These are phyloP conservation scores for Nematocida minor DNA, from an alignment of 371 early-diverging fungal species.

Conservation along the genomic window DNA sequence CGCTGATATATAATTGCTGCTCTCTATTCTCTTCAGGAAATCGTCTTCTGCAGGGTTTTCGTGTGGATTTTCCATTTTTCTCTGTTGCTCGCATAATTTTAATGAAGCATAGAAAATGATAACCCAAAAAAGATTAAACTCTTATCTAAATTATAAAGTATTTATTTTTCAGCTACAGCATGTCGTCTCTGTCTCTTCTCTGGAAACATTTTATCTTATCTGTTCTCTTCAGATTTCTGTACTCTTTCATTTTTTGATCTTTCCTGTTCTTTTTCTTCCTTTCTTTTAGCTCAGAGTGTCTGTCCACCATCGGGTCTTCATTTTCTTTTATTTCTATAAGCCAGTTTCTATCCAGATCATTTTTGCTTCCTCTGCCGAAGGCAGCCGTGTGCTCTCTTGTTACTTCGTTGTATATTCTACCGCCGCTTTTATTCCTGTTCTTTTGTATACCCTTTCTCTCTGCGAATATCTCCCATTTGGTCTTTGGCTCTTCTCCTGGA, in stretches of 20 bases:
- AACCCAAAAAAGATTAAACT: too few relatives aligned
- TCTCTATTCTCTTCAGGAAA: background rate
- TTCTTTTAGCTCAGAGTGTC: slow-evolving; percentile 1
- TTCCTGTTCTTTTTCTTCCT: slow-evolving; percentile 15
- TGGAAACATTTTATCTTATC: slow-evolving; percentile 24
- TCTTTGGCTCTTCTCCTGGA: slow-evolving; percentile 63
- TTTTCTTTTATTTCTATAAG: slow-evolving; percentile 35
- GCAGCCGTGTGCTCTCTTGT: slow-evolving; percentile 76
- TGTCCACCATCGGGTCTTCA: slow-evolving; percentile 38
- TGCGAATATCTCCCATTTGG: slow-evolving; percentile 98
- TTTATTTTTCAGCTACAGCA: too few relatives aligned
- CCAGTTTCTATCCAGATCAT: slow-evolving; percentile 64
- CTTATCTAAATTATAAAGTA: too few relatives aligned
- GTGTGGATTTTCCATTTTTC: background rate
- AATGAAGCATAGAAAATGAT: background rate
- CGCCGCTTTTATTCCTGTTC: slow-evolving; percentile 66
- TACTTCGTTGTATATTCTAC: slow-evolving; percentile 78
- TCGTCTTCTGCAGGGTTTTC: background rate
- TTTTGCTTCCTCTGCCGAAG: slow-evolving; percentile 78
- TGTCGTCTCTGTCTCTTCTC: slow-evolving; percentile 4
- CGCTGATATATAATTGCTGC: background rate
- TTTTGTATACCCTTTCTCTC: slow-evolving; percentile 87
- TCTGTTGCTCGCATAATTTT: background rate
- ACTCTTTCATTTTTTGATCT: slow-evolving; percentile 4
- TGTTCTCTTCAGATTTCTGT: slow-evolving; percentile 27